A percentile compares a stretch with the other conserved stretches of the same genome.
These are phyloP conservation scores for Fusarium decemcellulare DNA, from an alignment of 2,329 filamentous ascomycete genomes.

Conservation along the genomic window DNA sequence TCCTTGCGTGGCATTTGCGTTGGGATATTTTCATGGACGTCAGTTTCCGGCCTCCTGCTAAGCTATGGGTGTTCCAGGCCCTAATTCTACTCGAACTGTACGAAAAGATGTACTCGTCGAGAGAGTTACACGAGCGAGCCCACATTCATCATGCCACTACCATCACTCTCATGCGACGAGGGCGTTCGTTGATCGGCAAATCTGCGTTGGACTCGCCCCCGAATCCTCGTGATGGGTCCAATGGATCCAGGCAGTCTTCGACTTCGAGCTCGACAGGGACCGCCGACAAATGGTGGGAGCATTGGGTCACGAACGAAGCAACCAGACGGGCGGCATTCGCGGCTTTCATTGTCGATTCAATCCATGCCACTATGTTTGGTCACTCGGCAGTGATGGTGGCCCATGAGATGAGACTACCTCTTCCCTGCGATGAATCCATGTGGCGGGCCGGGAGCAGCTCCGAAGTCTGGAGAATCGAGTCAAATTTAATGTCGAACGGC, in stretches of 20 bases:
- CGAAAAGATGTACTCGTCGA: slow-evolving; percentile 97
- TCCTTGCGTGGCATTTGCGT: slow-evolving; percentile 91
- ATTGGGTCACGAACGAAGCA: slow-evolving; percentile 95
- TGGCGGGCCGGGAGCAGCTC: slow-evolving; percentile 92
- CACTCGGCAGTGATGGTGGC: slow-evolving; percentile 98
- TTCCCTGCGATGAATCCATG: slow-evolving; percentile 92
- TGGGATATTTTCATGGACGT: slow-evolving; percentile 96
- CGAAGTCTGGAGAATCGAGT: slow-evolving; percentile 88
- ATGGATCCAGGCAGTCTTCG: slow-evolving; percentile 72
- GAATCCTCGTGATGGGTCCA: slow-evolving; percentile 72
- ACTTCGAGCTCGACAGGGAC: slow-evolving; percentile 75
- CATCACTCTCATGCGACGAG: slow-evolving; percentile 93
- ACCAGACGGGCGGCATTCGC: slow-evolving; percentile 92
- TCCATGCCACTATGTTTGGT: slow-evolving; percentile 97
- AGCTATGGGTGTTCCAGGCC: slow-evolving; percentile 96
- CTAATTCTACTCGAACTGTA: slow-evolving; percentile 91
- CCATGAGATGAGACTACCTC: slow-evolving; percentile 90
- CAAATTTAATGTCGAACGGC: slow-evolving; percentile 83
- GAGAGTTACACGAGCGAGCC: slow-evolving; percentile 91
- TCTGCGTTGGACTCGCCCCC: slow-evolving; percentile 88
- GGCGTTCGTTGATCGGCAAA: slow-evolving; percentile 89
- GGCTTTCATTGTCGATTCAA: slow-evolving; percentile 95
- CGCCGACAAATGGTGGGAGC: slow-evolving; percentile 92
- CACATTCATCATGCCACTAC: slow-evolving; percentile 98
- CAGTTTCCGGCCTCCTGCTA: slow-evolving; percentile 91